Evolutionary conservation across 208 protist genomes (phyloP).

Genomic region (Acanthamoeba healyi): DNA sequence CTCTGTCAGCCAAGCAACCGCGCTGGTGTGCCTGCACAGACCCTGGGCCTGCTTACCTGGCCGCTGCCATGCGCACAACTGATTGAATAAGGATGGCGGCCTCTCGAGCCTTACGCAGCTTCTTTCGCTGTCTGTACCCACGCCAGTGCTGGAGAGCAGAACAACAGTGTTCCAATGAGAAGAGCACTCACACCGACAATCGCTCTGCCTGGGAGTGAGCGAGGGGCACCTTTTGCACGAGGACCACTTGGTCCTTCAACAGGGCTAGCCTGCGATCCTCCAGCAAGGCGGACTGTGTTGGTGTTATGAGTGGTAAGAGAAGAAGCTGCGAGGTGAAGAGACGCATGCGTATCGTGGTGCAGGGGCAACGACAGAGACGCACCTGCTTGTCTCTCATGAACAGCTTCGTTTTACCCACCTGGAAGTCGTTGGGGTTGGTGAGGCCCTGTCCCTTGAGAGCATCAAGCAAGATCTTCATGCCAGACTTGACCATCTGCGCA

Average conservation of each 20-base stretch:
- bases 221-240: neutral
- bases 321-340: too few relatives aligned
- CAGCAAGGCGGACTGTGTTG: neutral
- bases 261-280: neutral
- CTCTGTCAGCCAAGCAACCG: too few relatives aligned
- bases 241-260: neutral
- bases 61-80: neutral
- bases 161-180: neutral
- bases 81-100: neutral
- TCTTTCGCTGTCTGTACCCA: neutral
- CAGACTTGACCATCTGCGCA: neutral
- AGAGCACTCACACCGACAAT: too few relatives aligned
- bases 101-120: neutral
- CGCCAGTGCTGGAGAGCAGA: neutral
- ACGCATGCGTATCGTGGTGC: too few relatives aligned
- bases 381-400: conserved; percentile 46
- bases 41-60: too few relatives aligned
- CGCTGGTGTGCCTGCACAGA: too few relatives aligned
- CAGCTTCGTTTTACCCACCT: conserved; percentile 51
- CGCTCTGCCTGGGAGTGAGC: too few relatives aligned
- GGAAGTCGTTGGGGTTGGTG: neutral
- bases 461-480: neutral
- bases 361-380: too few relatives aligned
- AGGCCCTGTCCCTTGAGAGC: neutral
- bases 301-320: too few relatives aligned